A percentile compares a stretch with the other conserved stretches of the same genome.
These are phyloP conservation scores for Pythium coloratum DNA, from an alignment of 352 stramenopile genomes.

Conservation along the genomic window DNA sequence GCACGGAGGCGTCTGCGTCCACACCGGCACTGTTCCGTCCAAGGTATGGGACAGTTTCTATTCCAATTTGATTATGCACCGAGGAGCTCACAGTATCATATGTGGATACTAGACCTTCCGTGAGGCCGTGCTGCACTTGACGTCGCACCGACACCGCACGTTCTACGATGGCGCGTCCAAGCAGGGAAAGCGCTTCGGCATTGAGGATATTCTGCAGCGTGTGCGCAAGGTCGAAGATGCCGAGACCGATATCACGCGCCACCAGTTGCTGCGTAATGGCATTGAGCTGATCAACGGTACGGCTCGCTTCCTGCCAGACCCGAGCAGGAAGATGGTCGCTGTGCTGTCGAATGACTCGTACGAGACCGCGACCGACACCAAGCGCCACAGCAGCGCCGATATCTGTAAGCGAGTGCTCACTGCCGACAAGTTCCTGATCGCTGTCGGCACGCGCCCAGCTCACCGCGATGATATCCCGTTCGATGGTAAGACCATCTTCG, in stretches of 20 bases:
- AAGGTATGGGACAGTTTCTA: conserved; percentile 42
- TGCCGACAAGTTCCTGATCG: conserved; percentile 85
- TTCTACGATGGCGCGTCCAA: conserved; percentile 84
- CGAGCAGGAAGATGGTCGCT: conserved; percentile 72
- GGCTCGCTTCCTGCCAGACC: conserved; percentile 69
- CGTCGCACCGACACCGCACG: conserved; percentile 83
- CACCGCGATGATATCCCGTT: conserved; percentile 82
- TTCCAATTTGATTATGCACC: too few species aligned
- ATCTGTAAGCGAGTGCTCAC: conserved; percentile 88
- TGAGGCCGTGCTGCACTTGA: conserved; percentile 88
- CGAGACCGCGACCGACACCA: conserved; percentile 70
- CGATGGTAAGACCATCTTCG: conserved; percentile 84
- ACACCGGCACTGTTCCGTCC: conserved; percentile 87
- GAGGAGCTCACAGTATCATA: too few species aligned
- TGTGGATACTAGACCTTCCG: conserved; percentile 72
- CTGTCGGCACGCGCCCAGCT: conserved; percentile 82
- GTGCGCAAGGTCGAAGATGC: conserved; percentile 81
- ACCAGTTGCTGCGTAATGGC: conserved; percentile 80
- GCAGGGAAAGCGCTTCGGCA: conserved; percentile 65
- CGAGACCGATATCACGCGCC: conserved; percentile 84
- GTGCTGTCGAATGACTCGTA: conserved; percentile 86
- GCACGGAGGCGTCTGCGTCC: conserved; percentile 86
- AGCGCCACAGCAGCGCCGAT: conserved; percentile 70
- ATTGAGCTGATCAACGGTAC: conserved; percentile 83
- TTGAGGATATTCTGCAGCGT: conserved; percentile 84